These are phyloP conservation scores for Cinchona pubescens DNA, from an alignment of 257 asterid genomes.

Conservation along the genomic window DNA sequence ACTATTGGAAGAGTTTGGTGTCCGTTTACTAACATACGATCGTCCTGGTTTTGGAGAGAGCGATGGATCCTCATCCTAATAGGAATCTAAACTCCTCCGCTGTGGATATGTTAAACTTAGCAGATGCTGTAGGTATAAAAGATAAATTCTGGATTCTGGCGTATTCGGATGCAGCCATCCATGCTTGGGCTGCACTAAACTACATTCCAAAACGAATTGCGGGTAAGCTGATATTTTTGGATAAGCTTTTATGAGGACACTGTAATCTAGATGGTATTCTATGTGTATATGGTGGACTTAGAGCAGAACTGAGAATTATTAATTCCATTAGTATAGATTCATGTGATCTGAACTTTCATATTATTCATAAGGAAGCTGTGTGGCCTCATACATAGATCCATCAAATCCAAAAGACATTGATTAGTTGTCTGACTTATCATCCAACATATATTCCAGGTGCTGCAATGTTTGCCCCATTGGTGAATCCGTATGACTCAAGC, in stretches of 20 bases:
- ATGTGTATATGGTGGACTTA: background rate
- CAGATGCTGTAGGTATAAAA: conserved; percentile 49
- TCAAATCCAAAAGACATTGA: background rate
- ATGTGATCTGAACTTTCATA: conserved; percentile 1
- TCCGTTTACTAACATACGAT: conserved; percentile 71
- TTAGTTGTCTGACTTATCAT: background rate
- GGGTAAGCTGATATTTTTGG: conserved; percentile 37
- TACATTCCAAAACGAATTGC: conserved; percentile 65
- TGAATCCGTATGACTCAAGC: conserved; percentile 72
- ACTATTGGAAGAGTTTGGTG: conserved; percentile 75
- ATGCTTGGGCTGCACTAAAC: conserved; percentile 87
- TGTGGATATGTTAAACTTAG: conserved; percentile 61
- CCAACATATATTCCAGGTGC: conserved; percentile 50
- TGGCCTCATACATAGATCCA: background rate
- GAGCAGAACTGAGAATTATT: background rate
- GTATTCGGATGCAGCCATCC: conserved; percentile 69
- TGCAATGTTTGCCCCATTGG: conserved; percentile 70
- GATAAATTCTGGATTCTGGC: conserved; percentile 86
- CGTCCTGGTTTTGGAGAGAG: conserved; percentile 98
- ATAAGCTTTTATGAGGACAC: background rate
- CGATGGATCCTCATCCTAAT: conserved; percentile 63
- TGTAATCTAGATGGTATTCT: background rate
- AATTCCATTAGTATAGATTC: background rate
- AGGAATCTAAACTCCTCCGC: conserved; percentile 78
- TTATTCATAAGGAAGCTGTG: background rate